Base-by-base conservation (phyloP, 768 basidiomycete genomes). In the Crassisporium funariophilum region DNA sequence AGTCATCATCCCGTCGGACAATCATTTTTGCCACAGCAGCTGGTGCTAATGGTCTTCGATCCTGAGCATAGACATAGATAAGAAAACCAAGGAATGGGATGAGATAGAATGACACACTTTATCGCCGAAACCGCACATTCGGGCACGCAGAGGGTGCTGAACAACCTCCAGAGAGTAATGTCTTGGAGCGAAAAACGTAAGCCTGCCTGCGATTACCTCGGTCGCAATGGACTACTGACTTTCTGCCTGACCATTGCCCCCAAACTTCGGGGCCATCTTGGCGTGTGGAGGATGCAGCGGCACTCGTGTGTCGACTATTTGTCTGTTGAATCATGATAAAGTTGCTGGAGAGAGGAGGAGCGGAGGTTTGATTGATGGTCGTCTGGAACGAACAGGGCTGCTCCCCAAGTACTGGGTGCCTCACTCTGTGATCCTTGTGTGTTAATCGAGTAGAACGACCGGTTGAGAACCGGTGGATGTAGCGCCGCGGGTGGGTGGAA, bases 71-170 rank as follows among this genome's bases (percentile, higher is more conserved):
- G 44, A 49, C 19, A 41, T 54, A 46, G 44, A 48, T 41, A 49
- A 55, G 29, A 52, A 48, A 34, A 31, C 38, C 54, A 45, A 49
- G 41, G 37, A 46, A 21, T 29, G 33, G 33, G n/a, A 25, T 21
- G 27, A 16, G 53, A 44, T 44, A 54, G 51, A 17, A 41, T 29
- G 44, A 55, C 61, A 49, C 56, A 92, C 93, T 76, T 95, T 95
- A 75, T 97, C 92, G 35, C 94, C 94, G 66, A 95, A 95, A 9
- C 95, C 95, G 64, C 94, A 95, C 86, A 95, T 95, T 54, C 94
- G 82, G 39, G 94, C 95, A 34, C 94, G 82, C 37, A 90, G 67
- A 31, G 95, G 94, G 57, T 95, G 82, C 63, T 97, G 95, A 3
- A 90, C 79, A 57, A 95, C 81, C 54, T 91, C 85, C 33, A 95